Evolutionary conservation across 2,329 filamentous ascomycete species (phyloP), one percentile per base, ranked within the genome.

Genomic region (Amauroascus niger): DNA sequence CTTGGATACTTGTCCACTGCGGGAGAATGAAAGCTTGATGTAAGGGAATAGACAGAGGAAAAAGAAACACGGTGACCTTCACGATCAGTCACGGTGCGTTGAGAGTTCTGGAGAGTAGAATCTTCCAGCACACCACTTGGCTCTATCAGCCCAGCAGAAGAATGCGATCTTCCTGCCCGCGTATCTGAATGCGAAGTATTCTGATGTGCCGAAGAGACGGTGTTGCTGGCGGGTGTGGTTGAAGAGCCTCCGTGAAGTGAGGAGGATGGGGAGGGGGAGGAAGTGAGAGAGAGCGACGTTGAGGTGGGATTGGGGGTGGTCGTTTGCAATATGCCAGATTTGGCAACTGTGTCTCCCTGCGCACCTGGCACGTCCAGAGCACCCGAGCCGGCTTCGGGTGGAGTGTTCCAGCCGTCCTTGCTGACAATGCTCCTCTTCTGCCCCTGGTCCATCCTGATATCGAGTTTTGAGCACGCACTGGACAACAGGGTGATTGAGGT

Each of bases 11-110:
- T 57, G 52, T 64, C 59, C 63, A 64, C 43, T 6, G 50, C 44
- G 20, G 45, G n/a, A 49, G 58, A 57, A 49, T 58, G 28, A 22
- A 57, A 37, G 53, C 51, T 59, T 13, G 58, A 59, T 45, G 57
- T 60, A 16, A 65, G 70, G 30, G 85, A 88, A 64, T 86, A 85
- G 49, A 87, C 72, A 0, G 86, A 90, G 6, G 84, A 87, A 56
- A 84, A 78, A 22, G 86, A 89, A 65, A 86, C 75, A 49, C 86
- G 81, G 62, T 87, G 85, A 43, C 74, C 74, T 37, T 83, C 74
- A 20, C 52, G 43, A 28, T 56, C 53, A 35, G 53, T 49, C 28
- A 53, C n/a, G 32, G 28, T 49, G 33, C 53, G 56, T 49, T 53
- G 52, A 18, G 20, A 32, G 44, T 48, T 40, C 18, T 40, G 40